Base-by-base conservation (phyloP, 352 stramenopile species). In the Phytophthora aleatoria region DNA sequence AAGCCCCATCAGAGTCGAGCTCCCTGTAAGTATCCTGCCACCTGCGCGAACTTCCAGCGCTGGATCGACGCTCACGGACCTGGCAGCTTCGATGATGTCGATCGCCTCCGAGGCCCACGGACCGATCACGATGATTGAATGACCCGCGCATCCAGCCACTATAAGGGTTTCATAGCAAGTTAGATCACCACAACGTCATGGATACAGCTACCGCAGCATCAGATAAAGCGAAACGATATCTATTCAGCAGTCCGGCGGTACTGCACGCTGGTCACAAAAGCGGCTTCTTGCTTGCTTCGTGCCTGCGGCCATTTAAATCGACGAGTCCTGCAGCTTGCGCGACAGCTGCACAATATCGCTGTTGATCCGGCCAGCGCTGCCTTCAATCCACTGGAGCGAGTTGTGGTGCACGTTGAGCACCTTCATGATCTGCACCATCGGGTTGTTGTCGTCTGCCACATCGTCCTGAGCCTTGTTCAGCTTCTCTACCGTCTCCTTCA, bases 321-420 rank as follows among this genome's bases (percentile, higher is more conserved):
- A 78, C 52, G 83, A 77, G 43, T 81, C 77, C 56, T 91, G 79
- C 66, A 93, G 66, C 69, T 91, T 90, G 53, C 74, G 67, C 42
- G 82, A 84, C 35, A 93, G 56, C 48, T 90, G 79, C 36, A 69
- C 67, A 42, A 93, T 79, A 43, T 91, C 85, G 43, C 73, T 63
- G 69, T 83, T 90, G 72, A 93, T 90, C 28, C 67, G 76, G 35
- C 68, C 67, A 15, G 87, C 78, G 69, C 87, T 94, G 51, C 71
- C 66, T 66, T 95, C 87, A 62, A 95, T 85, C 87, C 87, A 95
- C 57, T 92, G 76, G 13, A 95, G 76, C 49, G 87, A 95, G 76
- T 92, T 90, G 74, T 95, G 85, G 77, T 95, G 87, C 49, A 95
- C 87, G 48, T 95, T 95, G 5, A 95, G 79, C 44, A 95, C 84